A percentile compares a stretch with the other conserved stretches of the same genome.
phyloP scores from a whole-genome alignment of 2,329 filamentous ascomycete genomes.

The Nemania sp. region DNA sequence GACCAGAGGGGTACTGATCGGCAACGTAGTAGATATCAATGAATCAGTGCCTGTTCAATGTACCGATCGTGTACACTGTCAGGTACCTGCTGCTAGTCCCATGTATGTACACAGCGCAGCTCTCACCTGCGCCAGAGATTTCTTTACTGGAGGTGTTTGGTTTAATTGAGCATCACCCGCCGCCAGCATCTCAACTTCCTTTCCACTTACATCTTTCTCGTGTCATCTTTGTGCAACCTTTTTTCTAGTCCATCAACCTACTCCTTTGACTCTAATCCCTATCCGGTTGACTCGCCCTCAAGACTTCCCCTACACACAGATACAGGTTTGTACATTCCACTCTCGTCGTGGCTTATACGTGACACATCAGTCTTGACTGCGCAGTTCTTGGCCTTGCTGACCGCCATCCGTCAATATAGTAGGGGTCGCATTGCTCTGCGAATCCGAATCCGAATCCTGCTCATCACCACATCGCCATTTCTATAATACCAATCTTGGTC shows the following conservation, averaged over 20 bases:
- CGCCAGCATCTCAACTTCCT: slow-evolving; percentile 5
- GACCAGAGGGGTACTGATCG: background rate
- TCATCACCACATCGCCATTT: slow-evolving; percentile 1
- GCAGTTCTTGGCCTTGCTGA: background rate
- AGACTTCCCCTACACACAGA: background rate
- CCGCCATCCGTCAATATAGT: background rate
- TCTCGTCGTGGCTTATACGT: no score
- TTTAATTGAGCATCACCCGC: slow-evolving; percentile 22
- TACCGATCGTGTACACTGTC: slow-evolving; percentile 3
- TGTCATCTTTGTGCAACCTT: slow-evolving; percentile 12
- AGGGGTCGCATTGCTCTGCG: background rate
- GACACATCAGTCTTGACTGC: background rate
- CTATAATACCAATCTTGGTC: no score
- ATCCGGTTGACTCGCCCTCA: background rate
- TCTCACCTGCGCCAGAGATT: no score
- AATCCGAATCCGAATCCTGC: background rate
- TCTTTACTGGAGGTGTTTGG: slow-evolving; percentile 4
- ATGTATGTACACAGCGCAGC: no score
- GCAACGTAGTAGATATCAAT: background rate
- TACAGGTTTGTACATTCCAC: slow-evolving; percentile 5
- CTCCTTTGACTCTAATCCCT: background rate
- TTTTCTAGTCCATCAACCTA: no score
- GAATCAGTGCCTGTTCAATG: background rate
- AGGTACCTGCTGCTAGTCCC: background rate
- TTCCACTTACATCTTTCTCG: slow-evolving; percentile 6